A percentile compares a stretch with the other conserved stretches of the same genome.
These are phyloP conservation scores for Neurospora intermedia DNA, from an alignment of 495 filamentous ascomycete genomes.

Conservation along the genomic window DNA sequence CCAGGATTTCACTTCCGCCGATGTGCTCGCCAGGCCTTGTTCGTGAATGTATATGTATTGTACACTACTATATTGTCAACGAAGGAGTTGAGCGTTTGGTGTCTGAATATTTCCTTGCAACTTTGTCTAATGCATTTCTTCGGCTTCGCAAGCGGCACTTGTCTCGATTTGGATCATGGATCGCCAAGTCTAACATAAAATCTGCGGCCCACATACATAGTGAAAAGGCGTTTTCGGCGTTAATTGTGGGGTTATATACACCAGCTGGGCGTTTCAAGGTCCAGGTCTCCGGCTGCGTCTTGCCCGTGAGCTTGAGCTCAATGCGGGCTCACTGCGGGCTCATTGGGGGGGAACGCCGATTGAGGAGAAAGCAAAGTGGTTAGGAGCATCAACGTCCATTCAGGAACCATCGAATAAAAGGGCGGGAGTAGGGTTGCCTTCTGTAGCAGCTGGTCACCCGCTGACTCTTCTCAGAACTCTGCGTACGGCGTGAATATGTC, in stretches of 20 bases:
- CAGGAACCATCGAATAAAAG: not conserved
- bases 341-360: not conserved
- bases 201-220: not conserved
- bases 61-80: not conserved
- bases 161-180: not conserved
- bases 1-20: not conserved
- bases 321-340: not conserved
- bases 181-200: not conserved
- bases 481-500: not conserved
- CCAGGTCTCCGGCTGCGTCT: not conserved
- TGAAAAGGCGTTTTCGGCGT: not conserved
- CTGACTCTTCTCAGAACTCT: not conserved
- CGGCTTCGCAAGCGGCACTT: not conserved
- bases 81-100: not conserved
- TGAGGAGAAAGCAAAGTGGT: not conserved
- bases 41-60: not conserved
- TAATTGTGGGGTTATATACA: not conserved
- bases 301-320: not conserved
- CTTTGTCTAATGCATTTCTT: not conserved
- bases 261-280: not conserved
- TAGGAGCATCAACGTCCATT: not conserved
- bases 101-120: not conserved
- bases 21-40: not conserved
- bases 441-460: not conserved
- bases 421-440: not conserved